Evolutionary conservation across 2,329 filamentous ascomycete species (phyloP), one percentile per base, ranked within the genome.

Genomic region (Leptosphaerulina australis): DNA sequence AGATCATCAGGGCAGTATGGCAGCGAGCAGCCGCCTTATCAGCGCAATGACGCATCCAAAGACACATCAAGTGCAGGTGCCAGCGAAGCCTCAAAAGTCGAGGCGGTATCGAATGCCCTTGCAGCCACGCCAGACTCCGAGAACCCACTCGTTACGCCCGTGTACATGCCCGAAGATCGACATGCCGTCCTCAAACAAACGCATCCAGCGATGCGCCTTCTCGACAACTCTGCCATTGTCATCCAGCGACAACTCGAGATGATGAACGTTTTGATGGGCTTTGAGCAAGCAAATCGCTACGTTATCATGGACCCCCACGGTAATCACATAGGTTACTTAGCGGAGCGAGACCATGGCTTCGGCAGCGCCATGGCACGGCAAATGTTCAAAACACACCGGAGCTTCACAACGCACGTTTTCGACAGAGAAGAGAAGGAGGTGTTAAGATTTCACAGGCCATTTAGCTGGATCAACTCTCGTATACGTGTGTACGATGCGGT

Each of bases 231-330:
- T 2, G 79, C 82, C 7, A 74, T 87, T 34, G 79, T 87, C 5
- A 77, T 87, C 8, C 83, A 86, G 58, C 75, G 84, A 24, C 83
- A 87, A 60, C 63, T 87, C 21, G 84, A 87, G 63, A 79, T 86
- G 74, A 84, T 86, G 81, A 87, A 86, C 67, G 75, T 87, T 8
- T 76, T 87, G 62, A 72, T 86, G 67, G 84, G 84, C 1, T 86
- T 86, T 57, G 84, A 87, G 68, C 84, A 87, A 66, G 83, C 84
- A 10, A 87, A 87, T 62, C 79, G 79, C 66, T 87, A 87, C 64
- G 78, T 85, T 11, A 85, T 87, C 38, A 81, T 86, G 77, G 82
- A 86, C 70, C 83, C 83, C 2, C 76, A 81, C 44, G 84, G 84
- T 5, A 81, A 83, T 50, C 84, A 85, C 55, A 77, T 87, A 33